A percentile compares a stretch with the other conserved stretches of the same genome.
Evolutionary conservation across 148 eudicot species (phyloP).

Genomic region (Amaranthus palmeri): DNA sequence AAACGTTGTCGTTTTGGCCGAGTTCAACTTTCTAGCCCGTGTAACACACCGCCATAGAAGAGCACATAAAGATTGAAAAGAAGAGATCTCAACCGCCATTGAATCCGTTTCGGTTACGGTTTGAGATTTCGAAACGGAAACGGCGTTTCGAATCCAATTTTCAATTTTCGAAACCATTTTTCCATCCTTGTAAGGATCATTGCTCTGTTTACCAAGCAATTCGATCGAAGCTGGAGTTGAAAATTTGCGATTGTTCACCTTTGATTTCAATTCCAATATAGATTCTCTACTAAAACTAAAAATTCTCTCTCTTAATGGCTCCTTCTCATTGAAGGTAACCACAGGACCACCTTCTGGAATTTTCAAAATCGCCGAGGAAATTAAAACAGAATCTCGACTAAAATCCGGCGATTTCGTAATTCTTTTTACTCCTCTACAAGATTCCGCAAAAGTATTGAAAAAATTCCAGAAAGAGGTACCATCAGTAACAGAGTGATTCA

Average conservation of each 20-base stretch:
- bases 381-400: conserved; percentile 47
- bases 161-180: conserved; percentile 29
- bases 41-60: conserved; percentile 76
- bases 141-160: conserved; percentile 38
- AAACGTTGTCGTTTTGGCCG: conserved; percentile 52
- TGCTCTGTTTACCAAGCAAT: conserved; percentile 52
- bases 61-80: conserved; percentile 68
- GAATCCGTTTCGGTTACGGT: conserved; percentile 20
- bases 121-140: conserved; percentile 26
- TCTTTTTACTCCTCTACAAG: conserved; percentile 37
- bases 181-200: conserved; percentile 31
- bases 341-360: conserved; percentile 62
- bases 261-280: conserved; percentile 50
- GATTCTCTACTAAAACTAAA: conserved; percentile 66
- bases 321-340: conserved; percentile 48
- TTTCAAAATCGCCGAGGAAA: conserved; percentile 47
- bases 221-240: conserved; percentile 31
- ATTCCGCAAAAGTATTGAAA: conserved; percentile 66
- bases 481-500: conserved; percentile 73
- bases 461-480: conserved; percentile 91
- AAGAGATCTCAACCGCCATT: conserved; percentile 51
- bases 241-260: conserved; percentile 36
- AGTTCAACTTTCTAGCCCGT: conserved; percentile 56
- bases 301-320: conserved; percentile 63
- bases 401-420: conserved; percentile 45